Conservation (phyloP, 1,139 yeast genomes). For the Kodamaea sp. region DNA sequence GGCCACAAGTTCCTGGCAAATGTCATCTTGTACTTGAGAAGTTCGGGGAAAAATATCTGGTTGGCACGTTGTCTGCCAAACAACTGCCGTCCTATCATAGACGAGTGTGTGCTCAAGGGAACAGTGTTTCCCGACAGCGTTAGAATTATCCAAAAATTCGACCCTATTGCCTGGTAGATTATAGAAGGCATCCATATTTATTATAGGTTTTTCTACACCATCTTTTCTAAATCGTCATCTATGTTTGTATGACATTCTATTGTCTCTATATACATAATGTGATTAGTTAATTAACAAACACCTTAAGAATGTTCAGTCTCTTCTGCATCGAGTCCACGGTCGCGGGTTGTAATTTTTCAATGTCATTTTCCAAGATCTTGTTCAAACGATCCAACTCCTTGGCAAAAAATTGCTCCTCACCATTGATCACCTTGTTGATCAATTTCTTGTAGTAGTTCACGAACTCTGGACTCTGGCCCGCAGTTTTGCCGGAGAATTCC, state of each 20-base stretch:
- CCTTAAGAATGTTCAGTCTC: constrained; percentile 50
- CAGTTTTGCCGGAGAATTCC: constrained; percentile 4
- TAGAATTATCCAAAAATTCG: constrained; percentile 60
- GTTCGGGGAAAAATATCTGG: constrained; percentile 80
- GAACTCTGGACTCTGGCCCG: constrained; percentile 7
- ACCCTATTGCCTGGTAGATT: constrained; percentile 55
- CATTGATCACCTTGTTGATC: constrained; percentile 49
- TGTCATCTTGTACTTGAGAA: constrained; percentile 67
- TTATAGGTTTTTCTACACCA: no score
- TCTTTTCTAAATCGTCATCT: no score
- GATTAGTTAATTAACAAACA: constrained; percentile 19
- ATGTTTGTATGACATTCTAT: not conserved
- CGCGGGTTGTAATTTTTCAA: constrained; percentile 31
- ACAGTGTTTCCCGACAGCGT: constrained; percentile 71
- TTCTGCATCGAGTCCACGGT: constrained; percentile 47
- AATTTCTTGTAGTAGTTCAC: constrained; percentile 50
- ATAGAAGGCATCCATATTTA: no score
- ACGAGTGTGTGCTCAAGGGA: constrained; percentile 67
- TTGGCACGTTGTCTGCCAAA: constrained; percentile 80
- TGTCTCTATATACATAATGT: not conserved
- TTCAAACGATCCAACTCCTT: constrained; percentile 56
- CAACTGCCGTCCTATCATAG: constrained; percentile 71
- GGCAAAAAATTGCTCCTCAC: constrained; percentile 47
- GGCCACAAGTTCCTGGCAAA: constrained; percentile 96
- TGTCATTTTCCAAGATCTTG: constrained; percentile 41